Evolutionary conservation across 768 basidiomycete species (phyloP).

Genomic region (Leucosporidium yakuticum): DNA sequence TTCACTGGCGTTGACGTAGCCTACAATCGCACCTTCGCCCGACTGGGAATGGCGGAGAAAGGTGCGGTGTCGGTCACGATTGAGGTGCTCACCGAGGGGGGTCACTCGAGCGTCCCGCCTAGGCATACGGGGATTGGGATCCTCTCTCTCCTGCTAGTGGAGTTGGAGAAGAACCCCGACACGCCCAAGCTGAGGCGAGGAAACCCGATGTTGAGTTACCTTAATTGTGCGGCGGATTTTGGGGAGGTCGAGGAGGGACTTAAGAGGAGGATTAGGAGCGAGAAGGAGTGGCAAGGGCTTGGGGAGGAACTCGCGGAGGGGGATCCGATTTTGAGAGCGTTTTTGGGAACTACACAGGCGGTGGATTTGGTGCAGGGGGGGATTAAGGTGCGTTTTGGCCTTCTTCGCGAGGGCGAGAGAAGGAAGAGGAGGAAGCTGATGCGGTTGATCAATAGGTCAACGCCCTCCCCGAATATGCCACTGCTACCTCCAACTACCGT

Average conservation of each 20-base stretch:
- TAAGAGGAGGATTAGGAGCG: slow-evolving; percentile 40
- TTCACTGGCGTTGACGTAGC: slow-evolving; percentile 49
- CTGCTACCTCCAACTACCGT: slow-evolving; percentile 29
- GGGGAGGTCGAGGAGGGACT: slow-evolving; percentile 56
- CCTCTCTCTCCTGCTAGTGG: slow-evolving; percentile 62
- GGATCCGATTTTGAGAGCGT: slow-evolving; percentile 42
- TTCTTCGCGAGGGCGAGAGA: not conserved
- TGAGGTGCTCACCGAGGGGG: slow-evolving; percentile 65
- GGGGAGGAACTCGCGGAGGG: slow-evolving; percentile 47
- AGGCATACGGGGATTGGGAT: slow-evolving; percentile 74
- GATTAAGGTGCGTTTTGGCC: slow-evolving; percentile 15
- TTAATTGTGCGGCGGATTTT: slow-evolving; percentile 64
- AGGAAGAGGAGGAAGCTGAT: too few relatives aligned
- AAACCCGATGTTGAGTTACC: slow-evolving; percentile 42
- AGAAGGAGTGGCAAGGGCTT: slow-evolving; percentile 44
- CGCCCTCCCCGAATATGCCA: slow-evolving; percentile 27
- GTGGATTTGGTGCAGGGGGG: slow-evolving; percentile 54
- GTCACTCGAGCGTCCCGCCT: slow-evolving; percentile 81
- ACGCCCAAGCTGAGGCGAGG: slow-evolving; percentile 40
- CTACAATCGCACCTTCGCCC: slow-evolving; percentile 40
- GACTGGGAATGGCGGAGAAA: slow-evolving; percentile 46
- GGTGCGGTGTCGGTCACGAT: slow-evolving; percentile 61
- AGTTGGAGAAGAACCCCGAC: slow-evolving; percentile 61
- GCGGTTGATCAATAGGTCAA: slow-evolving; percentile 13
- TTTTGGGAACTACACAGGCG: slow-evolving; percentile 64